These are phyloP conservation scores for Mortierella polycephala DNA, from an alignment of 371 early-diverging fungal genomes.

Conservation along the genomic window DNA sequence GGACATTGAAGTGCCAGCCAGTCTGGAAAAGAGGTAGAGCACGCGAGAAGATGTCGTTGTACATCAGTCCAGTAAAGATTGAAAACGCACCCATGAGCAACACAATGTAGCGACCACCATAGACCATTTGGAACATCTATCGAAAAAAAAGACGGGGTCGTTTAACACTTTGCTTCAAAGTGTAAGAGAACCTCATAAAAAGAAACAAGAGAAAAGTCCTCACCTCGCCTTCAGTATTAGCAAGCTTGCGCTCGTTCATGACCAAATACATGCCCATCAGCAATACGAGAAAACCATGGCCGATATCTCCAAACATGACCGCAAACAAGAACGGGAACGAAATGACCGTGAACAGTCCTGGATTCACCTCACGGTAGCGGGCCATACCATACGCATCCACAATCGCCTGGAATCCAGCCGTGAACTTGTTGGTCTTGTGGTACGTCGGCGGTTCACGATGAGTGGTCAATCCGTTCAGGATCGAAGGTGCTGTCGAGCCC, in stretches of 20 bases:
- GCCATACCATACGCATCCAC: conserved; percentile 99
- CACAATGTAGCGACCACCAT: conserved; percentile 97
- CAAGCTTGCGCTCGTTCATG: conserved; percentile 84
- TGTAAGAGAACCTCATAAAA: not conserved
- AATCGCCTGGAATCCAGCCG: conserved; percentile 98
- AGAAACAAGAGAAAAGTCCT: conserved; percentile 29
- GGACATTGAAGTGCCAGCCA: conserved; percentile 79
- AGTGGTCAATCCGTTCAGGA: conserved; percentile 87
- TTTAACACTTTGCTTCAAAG: not conserved
- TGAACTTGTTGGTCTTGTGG: conserved; percentile 96
- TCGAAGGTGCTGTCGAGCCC: conserved; percentile 87
- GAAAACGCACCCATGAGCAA: conserved; percentile 97
- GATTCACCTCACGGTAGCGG: conserved; percentile 98
- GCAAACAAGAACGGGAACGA: conserved; percentile 99
- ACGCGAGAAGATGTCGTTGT: conserved; percentile 97
- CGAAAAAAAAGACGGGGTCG: not conserved
- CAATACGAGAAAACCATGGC: conserved; percentile 95
- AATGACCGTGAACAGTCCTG: conserved; percentile 97
- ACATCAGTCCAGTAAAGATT: conserved; percentile 97
- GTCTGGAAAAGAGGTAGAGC: conserved; percentile 81
- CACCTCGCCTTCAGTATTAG: conserved; percentile 78
- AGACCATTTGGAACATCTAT: conserved; percentile 90
- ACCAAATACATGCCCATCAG: conserved; percentile 82
- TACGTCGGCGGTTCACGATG: conserved; percentile 94
- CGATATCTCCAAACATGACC: conserved; percentile 99